Conservation (phyloP, 2,329 filamentous ascomycete genomes). For the Capronia epimyces region DNA sequence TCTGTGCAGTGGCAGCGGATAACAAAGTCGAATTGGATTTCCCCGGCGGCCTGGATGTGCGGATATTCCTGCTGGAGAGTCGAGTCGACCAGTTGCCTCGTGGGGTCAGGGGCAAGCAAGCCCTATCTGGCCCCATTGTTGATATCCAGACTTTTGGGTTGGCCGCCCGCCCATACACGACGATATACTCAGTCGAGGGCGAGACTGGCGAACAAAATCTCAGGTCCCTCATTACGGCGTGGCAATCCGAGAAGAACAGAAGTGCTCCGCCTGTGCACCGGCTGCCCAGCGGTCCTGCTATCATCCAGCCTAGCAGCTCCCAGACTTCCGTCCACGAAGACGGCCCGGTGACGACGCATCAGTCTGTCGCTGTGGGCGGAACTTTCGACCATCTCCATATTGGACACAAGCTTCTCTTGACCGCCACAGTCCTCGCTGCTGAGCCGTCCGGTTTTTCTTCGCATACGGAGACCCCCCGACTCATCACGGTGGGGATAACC, state of each 20-base stretch:
- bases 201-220: conserved; percentile 42
- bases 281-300: conserved; percentile 21
- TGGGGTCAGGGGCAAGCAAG: conserved; percentile 10
- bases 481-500: conserved; percentile 77
- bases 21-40: conserved; percentile 59
- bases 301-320: background rate
- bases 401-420: conserved; percentile 91
- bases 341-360: conserved; percentile 39
- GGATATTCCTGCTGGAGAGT: conserved; percentile 61
- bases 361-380: conserved; percentile 73
- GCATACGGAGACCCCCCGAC: conserved; percentile 29
- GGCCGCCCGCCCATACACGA: conserved; percentile 29
- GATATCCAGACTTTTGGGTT: conserved; percentile 45
- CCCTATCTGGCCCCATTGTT: conserved; percentile 45
- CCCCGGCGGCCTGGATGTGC: conserved; percentile 66
- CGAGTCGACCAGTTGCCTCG: conserved; percentile 6
- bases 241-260: conserved; percentile 12
- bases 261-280: conserved; percentile 13
- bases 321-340: background rate
- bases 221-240: conserved; percentile 33
- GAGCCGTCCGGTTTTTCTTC: conserved; percentile 43
- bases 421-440: conserved; percentile 72
- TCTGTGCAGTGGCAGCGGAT: conserved; percentile 65
- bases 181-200: conserved; percentile 30
- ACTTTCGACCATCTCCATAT: conserved; percentile 96